phyloP scores from a whole-genome alignment of 140 eudicot species.

The Anethum foeniculum region DNA sequence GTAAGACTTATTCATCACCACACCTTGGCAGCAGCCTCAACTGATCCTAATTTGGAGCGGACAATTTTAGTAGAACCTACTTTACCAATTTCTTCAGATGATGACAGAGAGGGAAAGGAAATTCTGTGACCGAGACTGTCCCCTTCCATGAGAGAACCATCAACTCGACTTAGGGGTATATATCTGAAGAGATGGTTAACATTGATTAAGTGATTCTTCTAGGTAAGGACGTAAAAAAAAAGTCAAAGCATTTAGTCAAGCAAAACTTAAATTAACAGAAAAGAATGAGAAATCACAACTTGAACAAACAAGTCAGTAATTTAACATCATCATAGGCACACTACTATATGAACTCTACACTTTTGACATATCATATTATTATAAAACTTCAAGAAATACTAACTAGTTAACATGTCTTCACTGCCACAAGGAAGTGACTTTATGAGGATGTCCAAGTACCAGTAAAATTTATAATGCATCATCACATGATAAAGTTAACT shows the following conservation, averaged over 20 bases:
- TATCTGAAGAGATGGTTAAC: slow-evolving; percentile 43
- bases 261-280: background rate
- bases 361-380: background rate
- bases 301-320: background rate
- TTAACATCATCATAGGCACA: background rate
- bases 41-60: slow-evolving; percentile 60
- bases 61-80: slow-evolving; percentile 47
- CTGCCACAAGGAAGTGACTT: background rate
- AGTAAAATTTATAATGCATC: background rate
- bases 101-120: slow-evolving; percentile 61
- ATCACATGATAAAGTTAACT: background rate
- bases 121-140: slow-evolving; percentile 22
- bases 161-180: slow-evolving; percentile 61
- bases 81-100: slow-evolving; percentile 53
- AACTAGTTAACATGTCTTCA: background rate
- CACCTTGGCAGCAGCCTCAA: slow-evolving; percentile 83
- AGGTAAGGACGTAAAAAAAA: background rate
- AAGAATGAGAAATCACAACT: background rate
- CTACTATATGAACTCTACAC: background rate
- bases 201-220: slow-evolving; percentile 1
- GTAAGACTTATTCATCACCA: slow-evolving; percentile 7
- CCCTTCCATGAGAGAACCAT: slow-evolving; percentile 21
- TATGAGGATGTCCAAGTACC: background rate
- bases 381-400: background rate
- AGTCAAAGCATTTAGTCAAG: background rate